Evolutionary conservation across 306 rosid species (phyloP), one percentile per base, ranked within the genome.

Genomic region (Cicer bijugum): DNA sequence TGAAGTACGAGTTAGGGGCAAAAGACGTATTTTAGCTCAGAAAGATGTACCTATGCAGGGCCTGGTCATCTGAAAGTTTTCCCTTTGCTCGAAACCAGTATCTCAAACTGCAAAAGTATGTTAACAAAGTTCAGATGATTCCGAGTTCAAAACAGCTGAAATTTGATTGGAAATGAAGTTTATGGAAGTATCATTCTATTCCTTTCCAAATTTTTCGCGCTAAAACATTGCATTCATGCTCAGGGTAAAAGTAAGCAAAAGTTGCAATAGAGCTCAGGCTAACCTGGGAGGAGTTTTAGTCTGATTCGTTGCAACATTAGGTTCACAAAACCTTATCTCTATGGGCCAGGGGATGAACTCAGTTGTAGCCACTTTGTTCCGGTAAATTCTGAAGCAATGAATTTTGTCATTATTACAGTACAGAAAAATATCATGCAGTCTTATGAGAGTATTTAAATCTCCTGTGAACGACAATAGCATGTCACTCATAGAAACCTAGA

Each of bases 41-140:
- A 73, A 67, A 64, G n/a, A 73, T 72, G 19, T 81, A 94, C 98
- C 98, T 88, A 75, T 94, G 98, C 88, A 94, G 78, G 56, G 98
- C 92, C 79, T 89, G 97, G 81, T 91, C 98, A 86, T 91, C 90
- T 72, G 97, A 84, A 75, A 94, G 91, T 77, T 85, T 87, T 71
- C 97, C 98, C 67, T 69, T 91, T 7, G 97, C 89, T 82, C 90
- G 89, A 84, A 94, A 89, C 98, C 98, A 94, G 83, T 85, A 94
- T 77, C 79, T 85, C 86, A 91, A 81, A 57, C 98, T 93, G 94
- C 85, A 81, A 1, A 78, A 82, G n/a, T 58, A 80, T 75, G 67
- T 48, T 67, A 70, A 77, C 19, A 67, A 67, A 11, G 59, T 71
- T 73, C 43, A 52, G 57, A 48, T 56, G 59, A 77, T 64, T 68